Evolutionary conservation across 495 filamentous ascomycete genomes (phyloP).

Genomic region (Aspergillus indologenus): DNA sequence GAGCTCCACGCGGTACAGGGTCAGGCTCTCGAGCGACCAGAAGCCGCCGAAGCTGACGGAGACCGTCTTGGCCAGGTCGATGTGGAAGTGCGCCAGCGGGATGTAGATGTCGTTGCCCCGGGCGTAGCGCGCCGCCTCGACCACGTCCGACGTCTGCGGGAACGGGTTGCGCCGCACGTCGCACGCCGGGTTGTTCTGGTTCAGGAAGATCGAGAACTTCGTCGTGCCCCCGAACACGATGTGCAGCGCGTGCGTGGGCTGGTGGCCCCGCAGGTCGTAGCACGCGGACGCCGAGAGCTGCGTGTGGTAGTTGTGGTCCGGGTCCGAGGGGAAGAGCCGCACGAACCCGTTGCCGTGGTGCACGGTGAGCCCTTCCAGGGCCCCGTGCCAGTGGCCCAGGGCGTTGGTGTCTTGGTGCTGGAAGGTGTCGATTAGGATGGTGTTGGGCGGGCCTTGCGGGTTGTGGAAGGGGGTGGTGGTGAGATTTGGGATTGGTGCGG

Average conservation of each 20-base stretch:
- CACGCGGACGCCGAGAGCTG: slow-evolving; percentile 57
- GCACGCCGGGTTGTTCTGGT: slow-evolving; percentile 68
- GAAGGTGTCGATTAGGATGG: slow-evolving; percentile 69
- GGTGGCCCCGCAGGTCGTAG: slow-evolving; percentile 56
- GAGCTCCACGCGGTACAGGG: slow-evolving; percentile 63
- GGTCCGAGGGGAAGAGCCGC: slow-evolving; percentile 60
- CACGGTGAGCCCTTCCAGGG: slow-evolving; percentile 56
- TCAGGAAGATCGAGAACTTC: slow-evolving; percentile 65
- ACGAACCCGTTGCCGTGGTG: slow-evolving; percentile 50
- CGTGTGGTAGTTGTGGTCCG: slow-evolving; percentile 68
- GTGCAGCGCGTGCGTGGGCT: slow-evolving; percentile 57
- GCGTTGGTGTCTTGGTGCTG: slow-evolving; percentile 52
- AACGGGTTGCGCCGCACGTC: slow-evolving; percentile 58
- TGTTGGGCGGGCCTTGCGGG: slow-evolving; percentile 19
- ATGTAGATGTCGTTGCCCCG: slow-evolving; percentile 61
- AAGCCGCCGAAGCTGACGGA: slow-evolving; percentile 70
- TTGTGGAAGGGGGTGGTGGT: slow-evolving; percentile 10
- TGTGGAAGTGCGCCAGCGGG: slow-evolving; percentile 68
- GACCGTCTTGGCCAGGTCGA: slow-evolving; percentile 57
- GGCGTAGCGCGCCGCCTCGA: slow-evolving; percentile 64
- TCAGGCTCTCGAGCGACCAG: slow-evolving; percentile 50
- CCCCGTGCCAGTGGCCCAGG: slow-evolving; percentile 69
- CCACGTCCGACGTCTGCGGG: slow-evolving; percentile 70
- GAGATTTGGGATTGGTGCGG: slow-evolving; percentile 1
- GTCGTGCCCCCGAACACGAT: slow-evolving; percentile 65